A percentile compares a stretch with the other conserved stretches of the same genome.
These are phyloP conservation scores for Agaricales sp. DNA, from an alignment of 1,284 basidiomycete genomes.

Conservation along the genomic window DNA sequence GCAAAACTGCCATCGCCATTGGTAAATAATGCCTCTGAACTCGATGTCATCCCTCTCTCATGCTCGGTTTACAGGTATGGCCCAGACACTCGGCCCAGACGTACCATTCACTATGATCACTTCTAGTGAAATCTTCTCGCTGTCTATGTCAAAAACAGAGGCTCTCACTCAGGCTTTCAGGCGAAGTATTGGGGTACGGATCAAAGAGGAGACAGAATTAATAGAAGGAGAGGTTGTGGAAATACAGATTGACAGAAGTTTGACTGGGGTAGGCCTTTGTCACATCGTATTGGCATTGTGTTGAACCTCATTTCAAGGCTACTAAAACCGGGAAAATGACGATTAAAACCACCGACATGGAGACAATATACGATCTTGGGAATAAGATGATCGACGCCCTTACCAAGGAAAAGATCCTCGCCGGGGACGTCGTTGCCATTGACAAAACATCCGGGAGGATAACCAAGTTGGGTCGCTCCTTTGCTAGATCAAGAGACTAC, in stretches of 20 bases:
- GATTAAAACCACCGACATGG: constrained; percentile 99
- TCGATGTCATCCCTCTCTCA: too few relatives aligned
- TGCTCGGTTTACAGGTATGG: constrained; percentile 63
- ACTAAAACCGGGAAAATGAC: constrained; percentile 98
- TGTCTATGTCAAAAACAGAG: constrained; percentile 98
- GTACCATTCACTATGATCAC: constrained; percentile 98
- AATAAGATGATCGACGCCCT: constrained; percentile 99
- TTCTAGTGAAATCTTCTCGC: constrained; percentile 94
- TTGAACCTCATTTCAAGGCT: constrained; percentile 43
- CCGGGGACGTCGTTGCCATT: constrained; percentile 93
- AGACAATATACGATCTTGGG: constrained; percentile 97
- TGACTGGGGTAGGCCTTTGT: constrained; percentile 77
- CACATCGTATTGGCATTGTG: constrained; percentile 9
- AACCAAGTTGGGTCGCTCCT: constrained; percentile 91
- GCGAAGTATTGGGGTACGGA: constrained; percentile 91
- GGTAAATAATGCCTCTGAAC: too few relatives aligned
- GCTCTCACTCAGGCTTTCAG: constrained; percentile 95
- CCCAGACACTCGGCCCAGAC: constrained; percentile 86
- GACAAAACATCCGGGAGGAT: constrained; percentile 98
- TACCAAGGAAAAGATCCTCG: constrained; percentile 94
- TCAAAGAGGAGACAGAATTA: constrained; percentile 96
- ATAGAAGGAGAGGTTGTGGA: constrained; percentile 99
- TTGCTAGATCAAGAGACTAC: constrained; percentile 93
- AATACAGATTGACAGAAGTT: constrained; percentile 94
- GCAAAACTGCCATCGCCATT: constrained; percentile 96